phyloP scores from a whole-genome alignment of 148 eudicot species.

The Oxyria digyna region DNA sequence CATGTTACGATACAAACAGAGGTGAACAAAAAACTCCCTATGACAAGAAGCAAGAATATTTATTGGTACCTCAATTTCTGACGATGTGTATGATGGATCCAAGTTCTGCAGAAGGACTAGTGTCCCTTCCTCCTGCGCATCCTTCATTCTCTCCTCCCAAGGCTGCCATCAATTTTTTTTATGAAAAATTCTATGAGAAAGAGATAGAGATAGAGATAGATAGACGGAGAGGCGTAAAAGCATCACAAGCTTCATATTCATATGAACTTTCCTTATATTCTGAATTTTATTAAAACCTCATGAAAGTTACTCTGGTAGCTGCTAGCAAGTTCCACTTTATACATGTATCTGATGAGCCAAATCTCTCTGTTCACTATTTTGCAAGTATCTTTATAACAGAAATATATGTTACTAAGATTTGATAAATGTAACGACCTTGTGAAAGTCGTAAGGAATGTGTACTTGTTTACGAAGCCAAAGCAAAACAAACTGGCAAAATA shows the following conservation, averaged over 20 bases:
- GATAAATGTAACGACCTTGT: background rate
- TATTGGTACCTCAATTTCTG: constrained; percentile 58
- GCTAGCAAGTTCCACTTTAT: no score
- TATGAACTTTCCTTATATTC: background rate
- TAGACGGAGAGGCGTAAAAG: background rate
- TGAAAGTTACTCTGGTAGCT: no score
- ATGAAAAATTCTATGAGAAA: background rate
- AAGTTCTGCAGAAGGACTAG: constrained; percentile 58
- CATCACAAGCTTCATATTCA: background rate
- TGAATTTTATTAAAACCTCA: no score
- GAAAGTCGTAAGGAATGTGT: background rate
- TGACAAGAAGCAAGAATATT: background rate
- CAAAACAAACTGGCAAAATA: background rate
- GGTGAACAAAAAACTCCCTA: background rate
- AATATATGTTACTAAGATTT: background rate
- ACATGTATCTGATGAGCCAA: no score
- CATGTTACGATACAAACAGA: background rate
- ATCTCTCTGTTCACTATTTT: no score
- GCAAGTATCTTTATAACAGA: no score
- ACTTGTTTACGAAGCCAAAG: background rate
- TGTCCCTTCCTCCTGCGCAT: constrained; percentile 38
- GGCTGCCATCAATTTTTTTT: constrained; percentile 24
- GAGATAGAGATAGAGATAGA: background rate
- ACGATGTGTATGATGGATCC: constrained; percentile 49
- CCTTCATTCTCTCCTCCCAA: constrained; percentile 56